These are phyloP conservation scores for Cytospora mali DNA, from an alignment of 2,329 filamentous ascomycete genomes.

Conservation along the genomic window DNA sequence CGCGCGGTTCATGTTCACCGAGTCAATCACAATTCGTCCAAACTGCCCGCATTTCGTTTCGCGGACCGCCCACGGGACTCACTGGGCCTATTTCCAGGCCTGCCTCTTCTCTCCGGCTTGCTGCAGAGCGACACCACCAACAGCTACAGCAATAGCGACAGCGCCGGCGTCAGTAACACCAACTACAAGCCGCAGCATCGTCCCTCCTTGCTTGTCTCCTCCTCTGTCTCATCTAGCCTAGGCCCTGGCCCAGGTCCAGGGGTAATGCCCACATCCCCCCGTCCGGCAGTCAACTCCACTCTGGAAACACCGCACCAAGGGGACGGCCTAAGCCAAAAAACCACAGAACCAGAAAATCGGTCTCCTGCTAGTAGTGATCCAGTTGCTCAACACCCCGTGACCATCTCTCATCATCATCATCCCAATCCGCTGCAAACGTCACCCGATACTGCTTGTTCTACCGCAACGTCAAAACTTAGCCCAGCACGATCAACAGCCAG, in stretches of 20 bases:
- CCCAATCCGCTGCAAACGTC: conserved; percentile 27
- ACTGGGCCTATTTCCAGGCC: conserved; percentile 29
- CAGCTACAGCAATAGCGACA: conserved; percentile 25
- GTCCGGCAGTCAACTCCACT: background rate
- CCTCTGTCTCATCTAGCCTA: background rate
- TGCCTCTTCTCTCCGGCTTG: conserved; percentile 14
- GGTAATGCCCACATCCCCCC: background rate
- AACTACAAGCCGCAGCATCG: conserved; percentile 29
- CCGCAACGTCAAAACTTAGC: conserved; percentile 31
- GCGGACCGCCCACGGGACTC: conserved; percentile 40
- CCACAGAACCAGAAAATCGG: conserved; percentile 11
- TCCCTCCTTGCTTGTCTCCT: conserved; percentile 12
- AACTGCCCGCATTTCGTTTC: conserved; percentile 58
- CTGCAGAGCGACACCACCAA: conserved; percentile 31
- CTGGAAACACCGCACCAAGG: conserved; percentile 14
- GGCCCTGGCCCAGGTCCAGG: background rate
- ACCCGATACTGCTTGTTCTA: conserved; percentile 23
- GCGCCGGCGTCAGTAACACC: background rate
- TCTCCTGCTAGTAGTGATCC: background rate
- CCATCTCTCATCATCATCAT: conserved; percentile 1
- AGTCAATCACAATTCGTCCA: conserved; percentile 57
- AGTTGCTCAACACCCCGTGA: conserved; percentile 13
- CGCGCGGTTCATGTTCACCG: conserved; percentile 48
- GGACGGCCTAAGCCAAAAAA: conserved; percentile 3
- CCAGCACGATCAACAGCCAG: conserved; percentile 40